phyloP scores from a whole-genome alignment of 768 basidiomycete species.

The Rhodotorula taiwanensis region DNA sequence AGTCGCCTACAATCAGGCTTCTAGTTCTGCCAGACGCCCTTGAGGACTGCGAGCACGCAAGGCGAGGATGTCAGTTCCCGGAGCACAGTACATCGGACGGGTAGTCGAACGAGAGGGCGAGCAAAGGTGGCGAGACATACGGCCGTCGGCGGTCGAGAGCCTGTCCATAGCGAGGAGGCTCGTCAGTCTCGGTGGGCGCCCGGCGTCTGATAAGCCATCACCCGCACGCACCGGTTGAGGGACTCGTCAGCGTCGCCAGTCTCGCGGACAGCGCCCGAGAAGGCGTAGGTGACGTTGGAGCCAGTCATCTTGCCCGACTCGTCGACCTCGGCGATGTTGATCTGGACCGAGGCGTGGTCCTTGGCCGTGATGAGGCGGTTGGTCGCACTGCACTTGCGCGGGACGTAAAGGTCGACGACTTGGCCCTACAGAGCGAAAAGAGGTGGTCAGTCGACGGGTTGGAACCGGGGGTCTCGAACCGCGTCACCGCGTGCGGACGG shows the following conservation, averaged over 20 bases:
- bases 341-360: slow-evolving; percentile 97
- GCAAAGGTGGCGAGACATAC: slow-evolving; percentile 62
- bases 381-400: slow-evolving; percentile 72
- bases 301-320: slow-evolving; percentile 62
- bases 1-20: not conserved
- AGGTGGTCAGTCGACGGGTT: not conserved
- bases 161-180: slow-evolving; percentile 42
- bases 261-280: slow-evolving; percentile 87
- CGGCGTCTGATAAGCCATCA: not conserved
- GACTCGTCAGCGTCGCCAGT: slow-evolving; percentile 96
- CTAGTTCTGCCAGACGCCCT: slow-evolving; percentile 85
- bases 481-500: no score
- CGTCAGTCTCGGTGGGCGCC: not conserved
- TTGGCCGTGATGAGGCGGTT: slow-evolving; percentile 96
- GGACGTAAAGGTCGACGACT: slow-evolving; percentile 99
- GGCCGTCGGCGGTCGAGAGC: slow-evolving; percentile 85
- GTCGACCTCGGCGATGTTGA: slow-evolving; percentile 91
- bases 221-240: slow-evolving; percentile 56
- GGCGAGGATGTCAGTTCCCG: no score
- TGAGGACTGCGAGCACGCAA: slow-evolving; percentile 59
- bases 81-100: no score
- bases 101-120: slow-evolving; percentile 1
- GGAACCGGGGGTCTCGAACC: no score
- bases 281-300: slow-evolving; percentile 71
- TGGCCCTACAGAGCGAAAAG: slow-evolving; percentile 57